These are phyloP conservation scores for Ophiostoma perfectum DNA, from an alignment of 2,329 filamentous ascomycete genomes.

Conservation along the genomic window DNA sequence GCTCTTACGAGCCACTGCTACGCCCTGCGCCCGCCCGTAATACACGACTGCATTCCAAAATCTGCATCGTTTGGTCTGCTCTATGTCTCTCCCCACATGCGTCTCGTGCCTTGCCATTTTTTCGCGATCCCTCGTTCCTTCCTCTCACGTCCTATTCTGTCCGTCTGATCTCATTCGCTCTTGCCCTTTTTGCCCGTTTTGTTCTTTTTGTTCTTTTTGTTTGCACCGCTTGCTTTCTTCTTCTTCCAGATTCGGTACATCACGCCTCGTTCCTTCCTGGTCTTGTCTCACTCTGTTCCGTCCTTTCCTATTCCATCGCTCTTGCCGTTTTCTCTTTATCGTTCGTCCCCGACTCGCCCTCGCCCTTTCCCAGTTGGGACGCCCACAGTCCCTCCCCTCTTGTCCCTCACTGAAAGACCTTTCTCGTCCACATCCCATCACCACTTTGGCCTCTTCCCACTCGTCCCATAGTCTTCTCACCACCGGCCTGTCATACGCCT, in stretches of 20 bases:
- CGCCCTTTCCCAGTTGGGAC: not conserved
- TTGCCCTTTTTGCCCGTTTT: not conserved
- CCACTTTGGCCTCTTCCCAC: not conserved
- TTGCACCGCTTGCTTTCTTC: not conserved
- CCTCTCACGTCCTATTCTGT: not conserved
- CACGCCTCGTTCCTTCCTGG: not conserved
- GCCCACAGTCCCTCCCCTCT: not conserved
- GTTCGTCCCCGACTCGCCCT: not conserved
- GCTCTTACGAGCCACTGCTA: not conserved
- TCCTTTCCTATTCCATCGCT: not conserved
- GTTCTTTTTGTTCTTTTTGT: not conserved
- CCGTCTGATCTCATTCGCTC: too few relatives aligned
- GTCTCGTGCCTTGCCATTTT: conserved; percentile 12
- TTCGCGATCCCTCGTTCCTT: not conserved
- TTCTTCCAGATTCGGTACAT: not conserved
- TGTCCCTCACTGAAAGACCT: not conserved
- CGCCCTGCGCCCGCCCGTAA: too few relatives aligned
- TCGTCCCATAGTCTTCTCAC: not conserved
- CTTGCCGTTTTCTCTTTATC: not conserved
- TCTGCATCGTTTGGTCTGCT: not conserved
- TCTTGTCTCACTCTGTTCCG: not conserved
- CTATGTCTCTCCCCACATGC: not conserved
- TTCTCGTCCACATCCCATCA: conserved; percentile 3
- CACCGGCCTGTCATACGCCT: not conserved
- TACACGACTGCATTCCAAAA: too few relatives aligned